A percentile compares a stretch with the other conserved stretches of the same genome.
Conservation (phyloP, 1,284 basidiomycete species). For the Porodaedalea pini region DNA sequence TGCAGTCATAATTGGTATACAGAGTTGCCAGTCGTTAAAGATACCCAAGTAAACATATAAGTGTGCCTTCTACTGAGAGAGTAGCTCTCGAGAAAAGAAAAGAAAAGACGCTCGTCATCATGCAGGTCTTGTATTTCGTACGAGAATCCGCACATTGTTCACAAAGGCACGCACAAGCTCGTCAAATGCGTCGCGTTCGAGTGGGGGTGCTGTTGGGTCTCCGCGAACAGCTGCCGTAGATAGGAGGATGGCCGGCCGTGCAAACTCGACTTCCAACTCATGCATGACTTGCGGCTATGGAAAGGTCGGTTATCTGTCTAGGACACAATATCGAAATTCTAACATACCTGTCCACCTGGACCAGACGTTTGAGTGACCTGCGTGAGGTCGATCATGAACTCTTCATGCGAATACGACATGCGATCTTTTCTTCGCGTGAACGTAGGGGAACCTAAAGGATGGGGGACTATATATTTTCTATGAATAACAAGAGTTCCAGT, state of each 20-base stretch:
- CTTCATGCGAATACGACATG: conserved; percentile 89
- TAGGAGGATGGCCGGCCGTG: conserved; percentile 56
- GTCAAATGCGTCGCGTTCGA: conserved; percentile 70
- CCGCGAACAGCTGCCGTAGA: conserved; percentile 55
- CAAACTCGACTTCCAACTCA: conserved; percentile 71
- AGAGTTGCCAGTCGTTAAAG: too few species aligned
- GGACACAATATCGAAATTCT: conserved; percentile 1
- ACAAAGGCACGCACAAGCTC: conserved; percentile 80
- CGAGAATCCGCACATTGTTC: conserved; percentile 73
- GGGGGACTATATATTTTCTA: conserved; percentile 41
- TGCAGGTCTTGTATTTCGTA: conserved; percentile 50
- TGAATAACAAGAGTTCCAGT: background rate
- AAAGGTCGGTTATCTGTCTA: background rate
- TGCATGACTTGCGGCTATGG: conserved; percentile 59
- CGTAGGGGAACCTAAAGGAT: conserved; percentile 55
- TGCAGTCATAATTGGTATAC: too few species aligned
- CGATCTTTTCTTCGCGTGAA: conserved; percentile 82
- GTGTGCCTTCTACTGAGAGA: too few species aligned
- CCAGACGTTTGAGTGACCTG: conserved; percentile 67
- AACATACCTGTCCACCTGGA: conserved; percentile 39
- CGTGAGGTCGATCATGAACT: conserved; percentile 90
- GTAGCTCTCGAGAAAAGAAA: background rate
- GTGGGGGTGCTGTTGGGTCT: conserved; percentile 52
- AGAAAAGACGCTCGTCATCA: background rate
- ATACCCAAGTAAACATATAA: too few species aligned